Conservation (phyloP, 176 grass and related monocot genomes). For the Phoenix roebelenii region DNA sequence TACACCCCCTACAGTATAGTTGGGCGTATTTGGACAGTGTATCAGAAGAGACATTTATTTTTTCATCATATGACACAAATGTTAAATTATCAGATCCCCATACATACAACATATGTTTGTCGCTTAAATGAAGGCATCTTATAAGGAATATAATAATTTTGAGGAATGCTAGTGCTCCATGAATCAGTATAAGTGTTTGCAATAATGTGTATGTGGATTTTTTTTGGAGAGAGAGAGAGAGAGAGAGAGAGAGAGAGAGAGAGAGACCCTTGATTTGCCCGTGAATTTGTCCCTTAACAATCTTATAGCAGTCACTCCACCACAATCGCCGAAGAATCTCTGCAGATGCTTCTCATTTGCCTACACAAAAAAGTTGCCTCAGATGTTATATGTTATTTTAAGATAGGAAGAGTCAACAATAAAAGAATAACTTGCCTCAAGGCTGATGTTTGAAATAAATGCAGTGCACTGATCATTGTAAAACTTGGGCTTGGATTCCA, state of each 20-base stretch:
- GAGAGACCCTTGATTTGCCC: slow-evolving; percentile 63
- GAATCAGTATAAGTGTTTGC: too few species aligned
- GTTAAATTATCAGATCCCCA: too few species aligned
- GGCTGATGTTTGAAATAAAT: slow-evolving; percentile 77
- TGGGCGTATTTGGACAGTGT: too few species aligned
- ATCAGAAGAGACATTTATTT: too few species aligned
- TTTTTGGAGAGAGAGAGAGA: neutral
- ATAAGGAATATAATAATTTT: too few species aligned
- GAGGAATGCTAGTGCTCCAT: too few species aligned
- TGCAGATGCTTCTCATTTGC: slow-evolving; percentile 65
- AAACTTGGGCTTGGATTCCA: slow-evolving; percentile 40
- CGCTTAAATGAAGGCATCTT: too few species aligned
- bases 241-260: neutral
- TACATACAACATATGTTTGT: too few species aligned
- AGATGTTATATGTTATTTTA: slow-evolving; percentile 1
- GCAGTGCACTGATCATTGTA: slow-evolving; percentile 71
- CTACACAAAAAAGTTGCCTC: slow-evolving; percentile 29
- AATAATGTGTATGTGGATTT: too few species aligned
- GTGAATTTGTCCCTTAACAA: slow-evolving; percentile 76
- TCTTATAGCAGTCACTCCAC: slow-evolving; percentile 66
- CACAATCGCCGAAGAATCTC: slow-evolving; percentile 60
- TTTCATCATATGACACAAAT: too few species aligned
- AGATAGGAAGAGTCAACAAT: neutral
- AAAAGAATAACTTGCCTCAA: slow-evolving; percentile 21
- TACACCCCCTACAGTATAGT: too few species aligned